Evolutionary conservation across 1,284 basidiomycete species (phyloP).

Genomic region (Ceratobasidium sp.): DNA sequence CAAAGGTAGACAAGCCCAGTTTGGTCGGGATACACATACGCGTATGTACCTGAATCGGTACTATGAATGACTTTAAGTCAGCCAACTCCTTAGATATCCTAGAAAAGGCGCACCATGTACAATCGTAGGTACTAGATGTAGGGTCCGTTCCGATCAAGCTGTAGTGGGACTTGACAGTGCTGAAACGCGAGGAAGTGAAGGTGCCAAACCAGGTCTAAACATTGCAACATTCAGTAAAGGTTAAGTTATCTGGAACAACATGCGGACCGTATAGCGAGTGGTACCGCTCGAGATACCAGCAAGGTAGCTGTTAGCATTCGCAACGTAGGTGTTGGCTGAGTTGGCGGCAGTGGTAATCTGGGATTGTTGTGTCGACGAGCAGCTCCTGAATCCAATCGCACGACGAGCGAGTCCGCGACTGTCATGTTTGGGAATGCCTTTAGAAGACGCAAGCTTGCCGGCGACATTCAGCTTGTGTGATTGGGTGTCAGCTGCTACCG

Average conservation of each 20-base stretch:
- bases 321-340: conserved; percentile 39
- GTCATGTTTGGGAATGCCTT: conserved; percentile 12
- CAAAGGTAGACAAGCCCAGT: conserved; percentile 40
- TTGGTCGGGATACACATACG: conserved; percentile 26
- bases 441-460: conserved; percentile 38
- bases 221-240: background rate
- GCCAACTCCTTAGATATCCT: background rate
- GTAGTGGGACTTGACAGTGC: conserved; percentile 40
- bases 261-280: conserved; percentile 35
- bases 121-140: conserved; percentile 37
- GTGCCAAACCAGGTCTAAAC: conserved; percentile 39
- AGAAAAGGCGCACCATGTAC: conserved; percentile 14
- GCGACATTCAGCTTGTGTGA: conserved; percentile 23
- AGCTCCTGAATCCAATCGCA: conserved; percentile 31
- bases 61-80: background rate
- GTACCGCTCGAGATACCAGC: conserved; percentile 33
- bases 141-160: conserved; percentile 33
- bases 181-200: conserved; percentile 30
- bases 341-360: conserved; percentile 39
- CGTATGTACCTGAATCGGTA: conserved; percentile 5
- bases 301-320: conserved; percentile 23
- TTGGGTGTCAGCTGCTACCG: conserved; percentile 26
- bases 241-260: background rate
- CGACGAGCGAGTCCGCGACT: conserved; percentile 3
- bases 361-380: conserved; percentile 28